phyloP scores from a whole-genome alignment of 1,284 basidiomycete species.

The Meira nashicola region DNA sequence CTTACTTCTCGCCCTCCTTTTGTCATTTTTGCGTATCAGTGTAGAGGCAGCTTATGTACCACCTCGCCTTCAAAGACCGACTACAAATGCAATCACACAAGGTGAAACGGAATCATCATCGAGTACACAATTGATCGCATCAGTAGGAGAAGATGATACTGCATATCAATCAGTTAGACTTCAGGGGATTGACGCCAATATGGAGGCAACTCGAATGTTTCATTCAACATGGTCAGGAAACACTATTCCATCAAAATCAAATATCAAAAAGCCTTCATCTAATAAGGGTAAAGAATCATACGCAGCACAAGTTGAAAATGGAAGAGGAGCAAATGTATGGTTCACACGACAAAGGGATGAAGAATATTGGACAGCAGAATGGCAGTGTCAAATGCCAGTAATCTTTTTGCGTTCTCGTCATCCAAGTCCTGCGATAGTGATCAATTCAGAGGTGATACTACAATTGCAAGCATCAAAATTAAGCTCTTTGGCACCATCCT shows the following conservation, averaged over 20 bases:
- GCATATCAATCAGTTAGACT: constrained; percentile 1
- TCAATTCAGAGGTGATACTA: not conserved
- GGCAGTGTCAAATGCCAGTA: constrained; percentile 3
- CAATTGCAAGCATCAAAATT: constrained; percentile 1
- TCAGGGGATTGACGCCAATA: not conserved
- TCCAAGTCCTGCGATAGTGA: constrained; percentile 1
- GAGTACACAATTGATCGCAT: not conserved
- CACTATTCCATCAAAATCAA: not conserved
- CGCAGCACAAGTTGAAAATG: not conserved
- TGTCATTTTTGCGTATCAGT: not conserved
- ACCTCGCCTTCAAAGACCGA: not conserved
- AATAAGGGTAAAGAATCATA: not conserved
- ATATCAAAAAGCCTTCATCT: not conserved
- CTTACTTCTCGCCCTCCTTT: not conserved
- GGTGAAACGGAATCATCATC: not conserved
- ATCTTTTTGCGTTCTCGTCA: constrained; percentile 8
- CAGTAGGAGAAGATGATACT: not conserved
- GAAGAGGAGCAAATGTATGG: not conserved
- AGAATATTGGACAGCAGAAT: constrained; percentile 1
- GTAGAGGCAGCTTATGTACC: not conserved
- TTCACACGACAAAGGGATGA: not conserved
- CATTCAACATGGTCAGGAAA: not conserved
- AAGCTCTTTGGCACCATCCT: not conserved
- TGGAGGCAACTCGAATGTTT: constrained; percentile 7
- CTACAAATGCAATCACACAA: not conserved